Evolutionary conservation across 331 rosid species (phyloP).

Genomic region (Cydonia oblonga): DNA sequence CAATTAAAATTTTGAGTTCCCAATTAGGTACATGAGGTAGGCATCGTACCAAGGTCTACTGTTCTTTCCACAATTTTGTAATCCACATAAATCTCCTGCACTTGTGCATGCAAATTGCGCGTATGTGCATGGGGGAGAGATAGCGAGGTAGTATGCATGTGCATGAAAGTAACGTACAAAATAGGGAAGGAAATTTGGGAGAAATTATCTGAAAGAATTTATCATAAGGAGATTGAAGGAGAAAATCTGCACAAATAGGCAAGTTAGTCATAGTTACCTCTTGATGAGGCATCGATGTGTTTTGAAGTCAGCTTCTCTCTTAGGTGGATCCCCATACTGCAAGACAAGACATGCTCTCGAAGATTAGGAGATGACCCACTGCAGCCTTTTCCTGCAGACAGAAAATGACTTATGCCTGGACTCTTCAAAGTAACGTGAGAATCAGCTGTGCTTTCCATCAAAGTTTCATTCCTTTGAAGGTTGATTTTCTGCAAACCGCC

Average conservation of each 20-base stretch:
- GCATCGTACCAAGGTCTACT: no score
- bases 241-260: background rate
- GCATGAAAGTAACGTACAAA: no score
- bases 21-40: no score
- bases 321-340: no score
- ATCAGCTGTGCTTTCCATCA: conserved; percentile 56
- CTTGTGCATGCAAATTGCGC: background rate
- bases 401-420: conserved; percentile 15
- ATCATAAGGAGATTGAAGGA: background rate
- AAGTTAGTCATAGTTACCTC: conserved; percentile 7
- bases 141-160: no score
- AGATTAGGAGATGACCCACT: conserved; percentile 12
- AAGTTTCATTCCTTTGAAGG: conserved; percentile 34
- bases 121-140: background rate
- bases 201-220: background rate
- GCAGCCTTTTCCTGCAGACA: conserved; percentile 22
- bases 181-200: background rate
- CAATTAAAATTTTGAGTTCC: background rate
- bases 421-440: conserved; percentile 48
- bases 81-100: background rate
- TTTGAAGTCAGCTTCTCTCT: conserved; percentile 5
- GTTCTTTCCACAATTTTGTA: background rate
- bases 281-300: conserved; percentile 14
- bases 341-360: no score
- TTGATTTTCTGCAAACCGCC: conserved; percentile 43